phyloP scores from a whole-genome alignment of 306 rosid genomes.

The Medicago ruthenica region DNA sequence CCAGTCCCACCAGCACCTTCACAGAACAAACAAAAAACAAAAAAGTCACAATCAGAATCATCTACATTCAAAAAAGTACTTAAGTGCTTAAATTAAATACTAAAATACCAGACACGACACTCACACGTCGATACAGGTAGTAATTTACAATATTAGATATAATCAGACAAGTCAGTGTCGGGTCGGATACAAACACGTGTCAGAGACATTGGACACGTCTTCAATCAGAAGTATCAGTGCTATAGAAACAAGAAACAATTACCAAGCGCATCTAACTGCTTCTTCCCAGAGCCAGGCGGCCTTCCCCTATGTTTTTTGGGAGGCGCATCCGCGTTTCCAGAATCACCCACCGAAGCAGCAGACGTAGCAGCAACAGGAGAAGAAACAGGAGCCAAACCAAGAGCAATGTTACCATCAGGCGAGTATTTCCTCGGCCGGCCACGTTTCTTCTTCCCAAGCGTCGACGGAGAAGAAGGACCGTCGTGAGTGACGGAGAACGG shows the following conservation, averaged over 20 bases:
- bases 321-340: conserved; percentile 64
- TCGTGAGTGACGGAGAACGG: conserved; percentile 58
- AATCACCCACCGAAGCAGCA: conserved; percentile 36
- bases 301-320: conserved; percentile 80
- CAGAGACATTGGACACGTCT: no score
- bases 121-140: no score
- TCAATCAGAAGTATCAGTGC: no score
- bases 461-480: conserved; percentile 61
- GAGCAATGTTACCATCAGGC: conserved; percentile 89
- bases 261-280: conserved; percentile 85
- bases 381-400: conserved; percentile 65
- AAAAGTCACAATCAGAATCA: conserved; percentile 35
- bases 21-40: conserved; percentile 15
- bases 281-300: conserved; percentile 92
- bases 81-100: neutral
- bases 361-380: conserved; percentile 46
- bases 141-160: no score
- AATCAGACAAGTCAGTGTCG: no score
- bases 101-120: no score
- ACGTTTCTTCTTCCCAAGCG: conserved; percentile 77
- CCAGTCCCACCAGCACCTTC: conserved; percentile 84
- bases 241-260: neutral
- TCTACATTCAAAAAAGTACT: conserved; percentile 8
- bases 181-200: no score
- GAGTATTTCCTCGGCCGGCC: conserved; percentile 94